Percentiles rank a stretch among this genome's conserved stretches.
Conservation (phyloP, 78 protist genomes). For the Carpediemonas membranifera region DNA sequence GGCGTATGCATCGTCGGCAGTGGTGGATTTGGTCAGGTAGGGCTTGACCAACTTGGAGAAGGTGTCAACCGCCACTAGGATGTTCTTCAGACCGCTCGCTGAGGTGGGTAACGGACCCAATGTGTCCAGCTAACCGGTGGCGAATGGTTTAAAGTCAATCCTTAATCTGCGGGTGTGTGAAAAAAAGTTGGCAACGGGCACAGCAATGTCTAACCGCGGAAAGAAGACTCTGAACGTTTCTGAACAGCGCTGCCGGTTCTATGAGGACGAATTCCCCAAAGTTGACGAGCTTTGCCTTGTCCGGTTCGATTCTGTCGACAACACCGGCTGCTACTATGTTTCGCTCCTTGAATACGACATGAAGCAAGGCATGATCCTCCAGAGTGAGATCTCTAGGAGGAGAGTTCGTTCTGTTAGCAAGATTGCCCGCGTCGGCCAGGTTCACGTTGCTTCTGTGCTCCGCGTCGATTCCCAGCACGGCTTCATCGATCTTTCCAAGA, state of each 20-base stretch:
- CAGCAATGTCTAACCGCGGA: no score
- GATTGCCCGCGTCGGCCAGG: constrained; percentile 72
- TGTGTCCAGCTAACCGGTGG: no score
- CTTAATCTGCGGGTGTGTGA: no score
- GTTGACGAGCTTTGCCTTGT: neutral
- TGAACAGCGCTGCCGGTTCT: neutral
- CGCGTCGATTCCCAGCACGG: constrained; percentile 93
- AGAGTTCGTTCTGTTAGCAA: constrained; percentile 86
- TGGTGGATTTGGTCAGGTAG: no score
- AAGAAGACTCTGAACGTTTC: neutral
- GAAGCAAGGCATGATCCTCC: constrained; percentile 86
- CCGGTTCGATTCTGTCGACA: neutral
- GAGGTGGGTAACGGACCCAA: no score
- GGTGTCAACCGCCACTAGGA: no score
- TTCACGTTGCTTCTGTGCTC: constrained; percentile 80
- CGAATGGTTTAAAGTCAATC: no score
- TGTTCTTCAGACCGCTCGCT: no score
- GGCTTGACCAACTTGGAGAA: no score
- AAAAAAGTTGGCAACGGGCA: no score
- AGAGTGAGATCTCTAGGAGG: constrained; percentile 79
- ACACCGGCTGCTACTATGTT: constrained; percentile 10
- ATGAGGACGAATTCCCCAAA: neutral
- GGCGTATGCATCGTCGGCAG: no score
- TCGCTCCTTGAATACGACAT: constrained; percentile 52
- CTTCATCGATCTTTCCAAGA: constrained; percentile 39